Base-by-base conservation (phyloP, 495 filamentous ascomycete species). In the Astrocystis sublimbata region DNA sequence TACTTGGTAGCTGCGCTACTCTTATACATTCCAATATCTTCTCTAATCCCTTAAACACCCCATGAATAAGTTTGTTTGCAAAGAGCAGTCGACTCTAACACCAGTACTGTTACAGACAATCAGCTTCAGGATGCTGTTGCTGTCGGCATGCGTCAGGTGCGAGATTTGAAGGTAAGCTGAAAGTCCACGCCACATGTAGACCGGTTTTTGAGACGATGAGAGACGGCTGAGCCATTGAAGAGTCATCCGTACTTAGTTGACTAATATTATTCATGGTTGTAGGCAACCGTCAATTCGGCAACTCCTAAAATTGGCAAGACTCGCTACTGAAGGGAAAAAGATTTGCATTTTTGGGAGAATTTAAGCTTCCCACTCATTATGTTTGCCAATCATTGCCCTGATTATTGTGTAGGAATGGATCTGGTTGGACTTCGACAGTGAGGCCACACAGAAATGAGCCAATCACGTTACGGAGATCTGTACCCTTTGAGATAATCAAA, bases 91-190 rank as follows among this genome's bases (percentile, higher is more conserved):
- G 4, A 23, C 24, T 24, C n/a, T 51, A 51, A 53, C 33, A 4
- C 31, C 38, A 2, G 4, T 6, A 21, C 4, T 24, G 19, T 8
- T 24, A 21, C 21, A 54, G 43, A 50, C 23, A 60, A 60, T 28
- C 45, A 50, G 31, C n/a, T 60, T n/a, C 57, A 60, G 21, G 57
- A 60, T n/a, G 57, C 45, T 0, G 45, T 60, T 10, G 51, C 57
- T 9, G 42, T 60, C 13, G 42, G 57, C n/a, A 51, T 60, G 57
- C 33, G n/a, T 24, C 57, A 38, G n/a, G 23, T 60, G 24, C 35
- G 45, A 30, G 56, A 59, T 33, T 21, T 59, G 56, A 40, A 51
- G 45, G 57, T 60, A 10, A 60, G 57, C 50, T 10, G 15, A 21
- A 8, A 3, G 9, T 26, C 33, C 6, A 6, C 10, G 2, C 31